Conservation (phyloP, 305 asterid species). For the Fraxinus greggii region DNA sequence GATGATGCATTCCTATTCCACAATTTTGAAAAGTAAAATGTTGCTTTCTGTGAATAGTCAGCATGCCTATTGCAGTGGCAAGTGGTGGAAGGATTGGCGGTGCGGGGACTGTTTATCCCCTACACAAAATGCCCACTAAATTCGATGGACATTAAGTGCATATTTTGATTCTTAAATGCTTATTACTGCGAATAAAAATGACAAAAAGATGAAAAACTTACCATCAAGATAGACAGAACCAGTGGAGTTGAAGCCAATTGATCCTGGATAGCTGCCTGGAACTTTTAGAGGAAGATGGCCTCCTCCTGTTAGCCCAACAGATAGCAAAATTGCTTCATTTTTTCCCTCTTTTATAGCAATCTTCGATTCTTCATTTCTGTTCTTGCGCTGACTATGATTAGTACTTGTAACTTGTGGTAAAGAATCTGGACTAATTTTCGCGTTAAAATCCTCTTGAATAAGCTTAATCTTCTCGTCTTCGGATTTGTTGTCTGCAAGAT, state of each 20-base stretch:
- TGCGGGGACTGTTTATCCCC: neutral
- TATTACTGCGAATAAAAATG: neutral
- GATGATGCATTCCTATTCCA: conserved; percentile 3
- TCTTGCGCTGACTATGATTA: conserved; percentile 33
- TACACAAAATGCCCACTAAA: conserved; percentile 1
- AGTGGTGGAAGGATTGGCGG: neutral
- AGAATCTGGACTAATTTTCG: conserved; percentile 35
- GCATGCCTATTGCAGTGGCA: neutral
- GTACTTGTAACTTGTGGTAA: conserved; percentile 25
- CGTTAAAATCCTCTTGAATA: conserved; percentile 54
- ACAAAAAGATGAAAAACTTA: conserved; percentile 15
- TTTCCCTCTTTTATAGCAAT: conserved; percentile 23
- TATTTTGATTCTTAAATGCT: conserved; percentile 11
- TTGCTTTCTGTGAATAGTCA: neutral
- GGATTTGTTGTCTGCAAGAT: conserved; percentile 19
- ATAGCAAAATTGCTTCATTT: conserved; percentile 27
- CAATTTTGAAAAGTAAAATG: conserved; percentile 14
- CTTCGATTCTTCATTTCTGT: conserved; percentile 40
- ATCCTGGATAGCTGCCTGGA: conserved; percentile 74
- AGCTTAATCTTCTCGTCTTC: conserved; percentile 70
- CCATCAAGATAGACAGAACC: conserved; percentile 73
- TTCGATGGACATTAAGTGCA: neutral
- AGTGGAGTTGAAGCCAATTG: conserved; percentile 63
- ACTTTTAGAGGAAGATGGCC: conserved; percentile 43
- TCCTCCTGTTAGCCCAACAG: conserved; percentile 57